These are phyloP conservation scores for Orbilia javanica DNA, from an alignment of 2,329 filamentous ascomycete genomes.

Conservation along the genomic window DNA sequence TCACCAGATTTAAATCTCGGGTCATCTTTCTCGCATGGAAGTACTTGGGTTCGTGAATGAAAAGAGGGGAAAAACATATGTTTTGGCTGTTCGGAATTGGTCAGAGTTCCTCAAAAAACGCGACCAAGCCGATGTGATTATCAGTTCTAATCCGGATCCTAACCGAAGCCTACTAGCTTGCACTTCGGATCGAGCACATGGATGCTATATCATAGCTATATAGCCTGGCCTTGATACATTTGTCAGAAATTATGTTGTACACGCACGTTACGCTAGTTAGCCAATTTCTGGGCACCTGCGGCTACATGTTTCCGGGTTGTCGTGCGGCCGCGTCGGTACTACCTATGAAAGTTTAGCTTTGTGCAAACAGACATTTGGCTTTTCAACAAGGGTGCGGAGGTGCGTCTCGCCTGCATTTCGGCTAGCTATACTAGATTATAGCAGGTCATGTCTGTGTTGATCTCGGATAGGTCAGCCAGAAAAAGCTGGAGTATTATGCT, in stretches of 20 bases:
- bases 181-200: not conserved
- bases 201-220: not conserved
- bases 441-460: too few species aligned
- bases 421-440: too few species aligned
- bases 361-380: not conserved
- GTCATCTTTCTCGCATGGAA: not conserved
- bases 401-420: too few species aligned
- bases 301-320: too few species aligned
- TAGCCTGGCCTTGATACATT: constrained; percentile 1
- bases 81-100: not conserved
- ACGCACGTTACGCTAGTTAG: too few species aligned
- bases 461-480: too few species aligned
- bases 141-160: not conserved
- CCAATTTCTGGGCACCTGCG: too few species aligned
- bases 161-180: not conserved
- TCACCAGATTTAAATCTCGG: too few species aligned
- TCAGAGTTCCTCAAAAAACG: not conserved
- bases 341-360: not conserved
- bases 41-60: too few species aligned
- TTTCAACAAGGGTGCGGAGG: too few species aligned
- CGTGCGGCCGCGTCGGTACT: not conserved
- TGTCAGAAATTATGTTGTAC: not conserved
- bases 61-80: not conserved
- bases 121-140: not conserved
- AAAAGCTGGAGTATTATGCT: too few species aligned